Evolutionary conservation across 352 stramenopile genomes (phyloP), one percentile per base, ranked within the genome.

Genomic region (Phytopythium sindhum): DNA sequence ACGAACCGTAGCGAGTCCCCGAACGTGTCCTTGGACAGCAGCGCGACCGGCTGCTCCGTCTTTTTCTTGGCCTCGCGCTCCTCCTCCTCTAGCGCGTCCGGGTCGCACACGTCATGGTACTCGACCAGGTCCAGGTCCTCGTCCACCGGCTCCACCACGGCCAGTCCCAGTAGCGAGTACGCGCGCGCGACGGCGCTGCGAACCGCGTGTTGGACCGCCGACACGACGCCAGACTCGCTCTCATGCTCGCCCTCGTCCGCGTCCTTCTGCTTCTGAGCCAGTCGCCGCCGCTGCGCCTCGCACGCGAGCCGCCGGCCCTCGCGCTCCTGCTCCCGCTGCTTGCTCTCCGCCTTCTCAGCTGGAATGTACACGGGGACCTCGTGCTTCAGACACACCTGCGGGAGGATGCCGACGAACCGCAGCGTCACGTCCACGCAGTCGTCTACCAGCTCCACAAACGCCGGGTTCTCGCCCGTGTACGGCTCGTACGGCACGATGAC

Each of bases 1-100:
- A 97, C 91, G 63, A 95, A 90, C 23, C 95, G 84, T 2, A 98
- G 68, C 10, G 91, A 98, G 45, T 97, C 87, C 9, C 89, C 90
- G 63, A 97, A 98, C 24, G 91, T 98, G 67, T 98, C 93, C 50
- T 81, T 93, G 1, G 84, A 93, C 33, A 91, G 61, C 51, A 90
- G 61, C 21, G 79, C 84, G 56, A 56, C 44, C 37, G 51, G 68
- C 53, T 70, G 77, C 33, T 64, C 66, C 59, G 7, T 23, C 23
- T 17, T 12, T 35, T 59, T 48, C 23, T 61, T n/a, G 10, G n/a
- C 12, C 39, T 29, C 31, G 19, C 7, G 21, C 5, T 14, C 47
- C 17, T 54, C 57, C 41, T 54, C 37, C 24, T 63, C 63, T 15
- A 57, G 9, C 12, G 55, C 52, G 11, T 54, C 15, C 8, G 63